A percentile compares a stretch with the other conserved stretches of the same genome.
These are phyloP conservation scores for Yarrowia bubula DNA, from an alignment of 805 yeast species.

Conservation along the genomic window DNA sequence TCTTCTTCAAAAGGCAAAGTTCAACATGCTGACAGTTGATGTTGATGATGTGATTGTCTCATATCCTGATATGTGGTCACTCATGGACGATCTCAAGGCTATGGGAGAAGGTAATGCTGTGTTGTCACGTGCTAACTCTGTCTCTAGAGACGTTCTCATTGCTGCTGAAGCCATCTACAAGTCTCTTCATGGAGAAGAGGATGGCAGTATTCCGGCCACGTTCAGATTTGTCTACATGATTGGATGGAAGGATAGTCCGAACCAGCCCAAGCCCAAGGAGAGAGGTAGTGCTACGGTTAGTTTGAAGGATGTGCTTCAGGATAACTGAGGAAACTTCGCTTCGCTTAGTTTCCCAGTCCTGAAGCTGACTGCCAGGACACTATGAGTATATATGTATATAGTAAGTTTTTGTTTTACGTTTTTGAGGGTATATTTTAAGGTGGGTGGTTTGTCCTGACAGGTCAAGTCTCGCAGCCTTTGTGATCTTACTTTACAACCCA, in stretches of 20 bases:
- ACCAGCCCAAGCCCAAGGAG: conserved; percentile 68
- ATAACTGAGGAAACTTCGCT: not conserved
- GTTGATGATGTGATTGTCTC: conserved; percentile 79
- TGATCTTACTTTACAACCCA: too few relatives aligned
- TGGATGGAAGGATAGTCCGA: conserved; percentile 78
- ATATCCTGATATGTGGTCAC: conserved; percentile 66
- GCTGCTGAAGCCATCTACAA: conserved; percentile 76
- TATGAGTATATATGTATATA: too few relatives aligned
- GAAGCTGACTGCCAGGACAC: too few relatives aligned
- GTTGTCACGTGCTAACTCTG: conserved; percentile 39
- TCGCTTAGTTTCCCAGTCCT: not conserved
- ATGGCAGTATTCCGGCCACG: conserved; percentile 69
- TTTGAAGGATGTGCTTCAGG: conserved; percentile 57
- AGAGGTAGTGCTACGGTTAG: conserved; percentile 71
- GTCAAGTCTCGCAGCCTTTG: too few relatives aligned
- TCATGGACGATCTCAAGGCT: conserved; percentile 67
- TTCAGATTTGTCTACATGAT: conserved; percentile 77
- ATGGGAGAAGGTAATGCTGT: conserved; percentile 87
- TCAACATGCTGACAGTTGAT: conserved; percentile 76
- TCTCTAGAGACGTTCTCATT: conserved; percentile 63
- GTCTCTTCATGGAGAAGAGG: conserved; percentile 65
- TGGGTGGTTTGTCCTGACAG: too few relatives aligned
- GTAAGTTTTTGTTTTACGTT: too few relatives aligned
- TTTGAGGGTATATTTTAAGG: too few relatives aligned
- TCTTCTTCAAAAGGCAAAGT: conserved; percentile 70